Evolutionary conservation across 768 basidiomycete genomes (phyloP), one percentile per base, ranked within the genome.

Genomic region (Pluteus cervinus): DNA sequence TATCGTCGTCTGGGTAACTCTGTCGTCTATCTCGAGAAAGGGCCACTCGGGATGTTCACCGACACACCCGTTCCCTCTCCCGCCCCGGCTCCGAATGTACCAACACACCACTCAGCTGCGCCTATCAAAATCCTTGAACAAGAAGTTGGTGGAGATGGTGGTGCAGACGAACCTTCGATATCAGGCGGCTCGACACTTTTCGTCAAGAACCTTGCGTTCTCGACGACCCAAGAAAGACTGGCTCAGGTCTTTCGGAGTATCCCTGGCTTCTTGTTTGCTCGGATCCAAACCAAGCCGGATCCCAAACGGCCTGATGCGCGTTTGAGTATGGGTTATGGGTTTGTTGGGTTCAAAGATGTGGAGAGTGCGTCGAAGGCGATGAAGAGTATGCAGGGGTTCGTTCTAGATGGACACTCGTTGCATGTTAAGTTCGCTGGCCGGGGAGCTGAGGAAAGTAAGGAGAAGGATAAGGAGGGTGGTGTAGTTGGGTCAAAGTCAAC

Each of bases 311-410:
- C 78, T 2, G 68, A 68, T 1, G 69, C 71, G 8, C 68, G 76
- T 33, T 62, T 96, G 34, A 91, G 87, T 55, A 94, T 93, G 89
- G 94, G 94, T 0, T 97, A 93, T 55, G 96, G 94, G 0, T 99
- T 99, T 49, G 73, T 94, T 22, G 93, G 92, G 4, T 98, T 98
- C 67, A 77, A 76, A 54, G 81, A 79, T 18, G 57, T 54, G 0
- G 86, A 86, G 7, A 76, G 68, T 7, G 92, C 94, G 33, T 70
- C 70, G 57, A 76, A 71, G 46, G 94, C 84, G 15, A 45, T 86
- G 51, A 77, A 77, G 52, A 80, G 80, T 33, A 73, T 92, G 63
- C 75, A 91, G 46, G 86, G 85, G 1, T 81, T 84, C 44, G 75
- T 82, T 16, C 68, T 97, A 9, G 94, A 96, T 52, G 91, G 93